Evolutionary conservation across 306 rosid species (phyloP).

Genomic region (Cucurbita moschata): DNA sequence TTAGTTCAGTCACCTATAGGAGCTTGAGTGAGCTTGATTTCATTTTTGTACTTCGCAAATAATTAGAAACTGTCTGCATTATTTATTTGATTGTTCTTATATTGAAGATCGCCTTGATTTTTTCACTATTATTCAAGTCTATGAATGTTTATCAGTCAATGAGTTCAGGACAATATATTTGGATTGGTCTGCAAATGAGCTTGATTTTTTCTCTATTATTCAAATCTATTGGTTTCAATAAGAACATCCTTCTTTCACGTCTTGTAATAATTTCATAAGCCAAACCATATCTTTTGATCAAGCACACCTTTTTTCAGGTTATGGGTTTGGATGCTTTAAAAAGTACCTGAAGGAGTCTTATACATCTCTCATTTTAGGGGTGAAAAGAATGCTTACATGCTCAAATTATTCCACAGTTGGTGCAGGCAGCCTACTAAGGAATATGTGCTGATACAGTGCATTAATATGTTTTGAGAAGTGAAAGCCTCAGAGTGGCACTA

Average conservation of each 20-base stretch:
- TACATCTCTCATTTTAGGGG: neutral
- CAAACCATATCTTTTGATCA: neutral
- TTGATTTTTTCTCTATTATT: no score
- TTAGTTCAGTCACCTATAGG: neutral
- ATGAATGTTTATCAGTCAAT: neutral
- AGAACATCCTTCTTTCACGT: neutral
- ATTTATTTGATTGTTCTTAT: neutral
- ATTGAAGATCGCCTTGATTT: neutral
- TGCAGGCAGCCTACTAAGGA: neutral
- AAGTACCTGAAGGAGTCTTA: neutral
- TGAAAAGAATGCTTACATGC: neutral
- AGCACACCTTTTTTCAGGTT: slow-evolving; percentile 32
- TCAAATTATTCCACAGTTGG: neutral
- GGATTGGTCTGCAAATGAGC: neutral
- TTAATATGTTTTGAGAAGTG: neutral
- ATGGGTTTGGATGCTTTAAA: slow-evolving; percentile 82
- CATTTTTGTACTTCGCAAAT: neutral
- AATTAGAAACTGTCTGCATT: neutral
- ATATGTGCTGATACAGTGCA: neutral
- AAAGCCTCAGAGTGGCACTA: neutral
- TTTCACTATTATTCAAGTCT: neutral
- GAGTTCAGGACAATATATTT: neutral
- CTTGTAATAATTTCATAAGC: neutral
- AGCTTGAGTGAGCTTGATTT: neutral
- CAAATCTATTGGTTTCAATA: neutral